phyloP scores from a whole-genome alignment of 495 filamentous ascomycete genomes.

The Podospora sp. region DNA sequence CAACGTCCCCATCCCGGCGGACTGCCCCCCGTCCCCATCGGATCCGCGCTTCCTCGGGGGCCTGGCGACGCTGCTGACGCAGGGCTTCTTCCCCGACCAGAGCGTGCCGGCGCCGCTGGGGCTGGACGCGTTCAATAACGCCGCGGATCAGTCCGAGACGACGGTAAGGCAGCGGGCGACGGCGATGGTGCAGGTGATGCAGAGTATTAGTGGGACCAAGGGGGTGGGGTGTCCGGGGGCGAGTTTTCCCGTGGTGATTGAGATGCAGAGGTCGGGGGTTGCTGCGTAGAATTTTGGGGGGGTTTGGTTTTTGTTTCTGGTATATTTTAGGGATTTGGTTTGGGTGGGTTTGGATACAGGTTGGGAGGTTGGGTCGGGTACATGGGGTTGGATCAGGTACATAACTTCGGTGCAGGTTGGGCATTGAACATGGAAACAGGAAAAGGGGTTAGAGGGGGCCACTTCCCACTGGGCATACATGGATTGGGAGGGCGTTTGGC shows the following conservation, averaged over 20 bases:
- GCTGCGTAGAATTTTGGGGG: background rate
- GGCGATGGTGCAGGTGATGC: slow-evolving; percentile 34
- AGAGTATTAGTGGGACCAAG: slow-evolving; percentile 30
- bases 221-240: slow-evolving; percentile 31
- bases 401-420: no score
- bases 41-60: slow-evolving; percentile 28
- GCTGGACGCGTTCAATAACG: slow-evolving; percentile 31
- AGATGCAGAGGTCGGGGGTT: slow-evolving; percentile 26
- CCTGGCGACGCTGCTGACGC: slow-evolving; percentile 17
- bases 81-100: slow-evolving; percentile 34
- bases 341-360: background rate
- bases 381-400: background rate
- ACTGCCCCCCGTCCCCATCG: slow-evolving; percentile 28
- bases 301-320: background rate
- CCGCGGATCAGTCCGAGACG: slow-evolving; percentile 13
- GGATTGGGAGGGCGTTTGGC: slow-evolving; percentile 4
- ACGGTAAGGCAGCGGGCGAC: slow-evolving; percentile 26
- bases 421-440: no score
- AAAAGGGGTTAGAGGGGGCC: background rate
- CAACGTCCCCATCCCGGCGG: slow-evolving; percentile 30
- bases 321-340: background rate
- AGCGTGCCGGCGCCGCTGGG: slow-evolving; percentile 27
- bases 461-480: slow-evolving; percentile 1
- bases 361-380: background rate
- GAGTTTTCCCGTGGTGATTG: slow-evolving; percentile 23